Evolutionary conservation across 345 rosid species (phyloP).

Genomic region (Lagerstroemia speciosa): DNA sequence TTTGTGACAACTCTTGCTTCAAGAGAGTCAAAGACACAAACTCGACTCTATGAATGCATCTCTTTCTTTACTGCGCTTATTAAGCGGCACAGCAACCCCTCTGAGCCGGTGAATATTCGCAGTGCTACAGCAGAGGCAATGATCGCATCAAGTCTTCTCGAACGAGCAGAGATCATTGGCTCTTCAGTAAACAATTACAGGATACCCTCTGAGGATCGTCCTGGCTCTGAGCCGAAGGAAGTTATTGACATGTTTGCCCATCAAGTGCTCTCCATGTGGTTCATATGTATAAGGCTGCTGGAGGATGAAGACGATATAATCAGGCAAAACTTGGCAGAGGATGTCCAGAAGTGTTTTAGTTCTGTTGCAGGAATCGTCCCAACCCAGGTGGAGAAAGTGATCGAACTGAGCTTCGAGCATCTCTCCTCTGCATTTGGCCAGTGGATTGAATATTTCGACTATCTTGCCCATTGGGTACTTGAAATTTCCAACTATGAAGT

Average conservation of each 20-base stretch:
- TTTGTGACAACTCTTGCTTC: slow-evolving; percentile 24
- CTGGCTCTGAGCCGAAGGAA: slow-evolving; percentile 25
- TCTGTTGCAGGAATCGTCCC: slow-evolving; percentile 34
- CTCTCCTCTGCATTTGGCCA: slow-evolving; percentile 65
- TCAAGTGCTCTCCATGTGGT: slow-evolving; percentile 64
- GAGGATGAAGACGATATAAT: slow-evolving; percentile 94
- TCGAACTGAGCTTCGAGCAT: slow-evolving; percentile 60
- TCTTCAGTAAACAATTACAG: slow-evolving; percentile 31
- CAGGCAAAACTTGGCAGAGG: slow-evolving; percentile 51
- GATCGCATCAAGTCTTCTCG: slow-evolving; percentile 75
- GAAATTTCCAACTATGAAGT: slow-evolving; percentile 38
- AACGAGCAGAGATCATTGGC: slow-evolving; percentile 63
- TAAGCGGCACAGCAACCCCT: slow-evolving; percentile 58
- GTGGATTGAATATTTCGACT: slow-evolving; percentile 59
- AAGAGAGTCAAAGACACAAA: slow-evolving; percentile 22
- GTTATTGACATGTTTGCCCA: slow-evolving; percentile 35
- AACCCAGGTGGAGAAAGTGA: slow-evolving; percentile 78
- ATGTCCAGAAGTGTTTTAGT: slow-evolving; percentile 57
- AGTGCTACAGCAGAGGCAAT: slow-evolving; percentile 76
- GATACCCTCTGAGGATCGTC: slow-evolving; percentile 17
- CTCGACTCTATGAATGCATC: slow-evolving; percentile 37
- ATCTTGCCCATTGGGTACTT: slow-evolving; percentile 52
- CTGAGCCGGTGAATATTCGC: slow-evolving; percentile 76
- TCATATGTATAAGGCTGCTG: slow-evolving; percentile 61
- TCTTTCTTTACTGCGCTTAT: slow-evolving; percentile 45